Evolutionary conservation across 1,139 yeast species (phyloP), one percentile per base, ranked within the genome.

Genomic region (Sugiyamaella pinicola): DNA sequence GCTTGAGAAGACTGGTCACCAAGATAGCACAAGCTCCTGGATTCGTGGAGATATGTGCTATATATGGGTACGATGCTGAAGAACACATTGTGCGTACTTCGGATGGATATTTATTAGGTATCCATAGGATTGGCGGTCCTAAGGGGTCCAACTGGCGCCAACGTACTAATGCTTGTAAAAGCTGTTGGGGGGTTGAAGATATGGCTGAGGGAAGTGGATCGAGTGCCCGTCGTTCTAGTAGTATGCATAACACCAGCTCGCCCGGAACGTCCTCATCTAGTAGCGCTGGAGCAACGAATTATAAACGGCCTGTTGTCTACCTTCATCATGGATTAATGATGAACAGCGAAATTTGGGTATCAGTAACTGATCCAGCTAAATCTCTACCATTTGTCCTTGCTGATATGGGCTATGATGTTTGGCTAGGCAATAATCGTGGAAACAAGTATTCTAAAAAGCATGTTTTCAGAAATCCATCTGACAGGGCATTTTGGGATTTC

Each of bases 401-500:
- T 53, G 91, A 87, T 58, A 68, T 83, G 56, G 96, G 96, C 2
- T 89, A 83, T 67, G 96, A 89, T 65, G 96, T 89, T n/a, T 89
- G 95, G 91, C 71, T 89, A 58, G 96, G 96, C 1, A 89, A 89
- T 68, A 89, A 89, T 64, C 74, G 96, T 51, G 96, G 96, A 21
- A 90, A 89, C 71, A 89, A 89, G 71, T 89, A 89, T 70, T 84
- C 93, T 21, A 76, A 83, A 51, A 79, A 80, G 54, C 82, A 80
- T 61, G 57, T 77, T 45, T 56, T 64, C 10, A 64, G 68, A 44
- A 72, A 69, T 45, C 79, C 84, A 1, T 68, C 72, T 12, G 78
- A 79, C 13, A 60, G 68, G 1, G 73, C 75, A 53, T 89, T 86
- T 69, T 89, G 96, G 96, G 81, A 88, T 69, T 89, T 86, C 62